phyloP scores from a whole-genome alignment of 352 stramenopile genomes.

The Globisporangium spinosum region DNA sequence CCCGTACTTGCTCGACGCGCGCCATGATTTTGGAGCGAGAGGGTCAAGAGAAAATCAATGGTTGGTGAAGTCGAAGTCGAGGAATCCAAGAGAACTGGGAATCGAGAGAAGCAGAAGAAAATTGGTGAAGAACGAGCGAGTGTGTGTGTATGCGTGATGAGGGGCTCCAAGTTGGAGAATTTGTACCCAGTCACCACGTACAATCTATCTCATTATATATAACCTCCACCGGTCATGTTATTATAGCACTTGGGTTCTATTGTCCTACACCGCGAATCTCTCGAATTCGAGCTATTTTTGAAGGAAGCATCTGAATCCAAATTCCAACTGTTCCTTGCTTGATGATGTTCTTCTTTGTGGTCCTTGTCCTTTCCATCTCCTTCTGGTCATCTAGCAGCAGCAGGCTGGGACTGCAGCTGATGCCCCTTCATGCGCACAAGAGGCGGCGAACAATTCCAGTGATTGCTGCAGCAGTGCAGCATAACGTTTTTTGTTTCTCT shows the following conservation, averaged over 20 bases:
- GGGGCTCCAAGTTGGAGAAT: neutral
- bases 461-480: neutral
- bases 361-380: neutral
- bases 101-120: neutral
- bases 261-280: neutral
- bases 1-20: neutral
- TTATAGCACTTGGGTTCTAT: neutral
- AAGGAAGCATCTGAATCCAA: neutral
- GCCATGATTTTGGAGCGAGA: neutral
- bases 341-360: neutral
- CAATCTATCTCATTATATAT: neutral
- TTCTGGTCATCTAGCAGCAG: neutral
- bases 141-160: neutral
- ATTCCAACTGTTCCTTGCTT: neutral
- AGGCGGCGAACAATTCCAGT: neutral
- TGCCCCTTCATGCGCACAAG: neutral
- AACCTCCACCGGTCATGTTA: neutral
- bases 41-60: neutral
- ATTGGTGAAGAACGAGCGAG: neutral
- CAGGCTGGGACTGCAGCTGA: neutral
- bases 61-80: neutral
- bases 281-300: neutral
- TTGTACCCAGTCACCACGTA: neutral
- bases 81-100: neutral
- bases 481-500: slow-evolving; percentile 1